phyloP scores from a whole-genome alignment of 805 yeast species.

The Starmerella lactis-condensi region DNA sequence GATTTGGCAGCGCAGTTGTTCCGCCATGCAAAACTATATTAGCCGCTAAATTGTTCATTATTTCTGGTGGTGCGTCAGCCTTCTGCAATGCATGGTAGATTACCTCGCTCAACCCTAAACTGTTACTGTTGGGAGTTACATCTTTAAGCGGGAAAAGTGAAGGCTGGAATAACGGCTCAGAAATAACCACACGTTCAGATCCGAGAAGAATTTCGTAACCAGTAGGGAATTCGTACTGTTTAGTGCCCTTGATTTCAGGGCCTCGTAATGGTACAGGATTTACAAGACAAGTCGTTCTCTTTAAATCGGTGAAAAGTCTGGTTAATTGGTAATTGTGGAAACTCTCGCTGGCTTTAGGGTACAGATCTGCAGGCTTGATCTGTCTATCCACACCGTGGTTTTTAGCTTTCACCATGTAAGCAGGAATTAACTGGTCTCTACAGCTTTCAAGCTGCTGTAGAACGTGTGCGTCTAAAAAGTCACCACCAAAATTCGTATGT shows the following conservation, averaged over 20 bases:
- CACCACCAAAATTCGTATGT: slow-evolving; percentile 67
- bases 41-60: slow-evolving; percentile 68
- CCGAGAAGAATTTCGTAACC: slow-evolving; percentile 33
- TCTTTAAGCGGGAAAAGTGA: slow-evolving; percentile 30
- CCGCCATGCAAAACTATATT: slow-evolving; percentile 81
- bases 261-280: slow-evolving; percentile 12
- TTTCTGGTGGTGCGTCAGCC: slow-evolving; percentile 33
- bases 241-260: slow-evolving; percentile 27
- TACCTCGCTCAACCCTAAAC: slow-evolving; percentile 33
- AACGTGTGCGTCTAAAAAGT: slow-evolving; percentile 53
- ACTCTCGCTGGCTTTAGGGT: slow-evolving; percentile 18
- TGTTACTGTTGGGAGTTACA: slow-evolving; percentile 24
- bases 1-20: slow-evolving; percentile 57
- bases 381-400: slow-evolving; percentile 9
- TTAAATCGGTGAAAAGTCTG: slow-evolving; percentile 49
- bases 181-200: slow-evolving; percentile 34
- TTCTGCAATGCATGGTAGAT: slow-evolving; percentile 30
- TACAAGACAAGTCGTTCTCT: slow-evolving; percentile 30
- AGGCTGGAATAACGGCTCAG: slow-evolving; percentile 62
- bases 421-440: slow-evolving; percentile 22
- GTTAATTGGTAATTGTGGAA: slow-evolving; percentile 41
- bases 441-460: slow-evolving; percentile 29
- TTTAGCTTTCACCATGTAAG: slow-evolving; percentile 24
- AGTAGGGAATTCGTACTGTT: slow-evolving; percentile 43
- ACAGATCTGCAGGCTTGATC: slow-evolving; percentile 4